Percentiles rank a stretch among this genome's conserved stretches.
Conservation (phyloP, 2,329 filamentous ascomycete species). For the Endothia cerciana region DNA sequence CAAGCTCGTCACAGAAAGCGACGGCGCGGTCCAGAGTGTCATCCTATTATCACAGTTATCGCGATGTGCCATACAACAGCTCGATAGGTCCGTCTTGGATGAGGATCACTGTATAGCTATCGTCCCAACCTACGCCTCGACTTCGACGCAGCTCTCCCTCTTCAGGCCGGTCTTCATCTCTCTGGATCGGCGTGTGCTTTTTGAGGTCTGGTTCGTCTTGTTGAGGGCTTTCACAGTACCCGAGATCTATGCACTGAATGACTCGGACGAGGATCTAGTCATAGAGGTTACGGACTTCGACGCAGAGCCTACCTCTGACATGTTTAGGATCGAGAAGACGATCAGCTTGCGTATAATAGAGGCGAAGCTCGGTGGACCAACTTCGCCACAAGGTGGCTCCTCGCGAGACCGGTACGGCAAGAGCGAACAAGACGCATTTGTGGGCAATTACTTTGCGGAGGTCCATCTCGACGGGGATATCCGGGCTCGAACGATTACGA, state of each 20-base stretch:
- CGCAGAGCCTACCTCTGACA: conserved; percentile 48
- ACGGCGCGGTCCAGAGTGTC: conserved; percentile 77
- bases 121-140: conserved; percentile 87
- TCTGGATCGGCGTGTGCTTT: conserved; percentile 84
- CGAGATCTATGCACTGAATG: conserved; percentile 75
- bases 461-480: conserved; percentile 80
- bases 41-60: conserved; percentile 89
- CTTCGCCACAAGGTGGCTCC: conserved; percentile 34
- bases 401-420: conserved; percentile 39
- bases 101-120: conserved; percentile 95
- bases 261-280: conserved; percentile 47
- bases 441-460: conserved; percentile 78
- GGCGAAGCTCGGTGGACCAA: conserved; percentile 59
- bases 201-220: conserved; percentile 96
- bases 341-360: conserved; percentile 63
- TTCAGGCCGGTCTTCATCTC: conserved; percentile 89
- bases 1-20: conserved; percentile 85
- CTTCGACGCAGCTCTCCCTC: conserved; percentile 72
- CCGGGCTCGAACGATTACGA: conserved; percentile 74
- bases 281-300: conserved; percentile 47
- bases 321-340: conserved; percentile 66
- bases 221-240: conserved; percentile 90
- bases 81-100: conserved; percentile 88
- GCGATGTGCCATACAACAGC: conserved; percentile 84
- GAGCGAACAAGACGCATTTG: conserved; percentile 48